Base-by-base conservation (phyloP, 352 stramenopile genomes). In the Globisporangium canariense region DNA sequence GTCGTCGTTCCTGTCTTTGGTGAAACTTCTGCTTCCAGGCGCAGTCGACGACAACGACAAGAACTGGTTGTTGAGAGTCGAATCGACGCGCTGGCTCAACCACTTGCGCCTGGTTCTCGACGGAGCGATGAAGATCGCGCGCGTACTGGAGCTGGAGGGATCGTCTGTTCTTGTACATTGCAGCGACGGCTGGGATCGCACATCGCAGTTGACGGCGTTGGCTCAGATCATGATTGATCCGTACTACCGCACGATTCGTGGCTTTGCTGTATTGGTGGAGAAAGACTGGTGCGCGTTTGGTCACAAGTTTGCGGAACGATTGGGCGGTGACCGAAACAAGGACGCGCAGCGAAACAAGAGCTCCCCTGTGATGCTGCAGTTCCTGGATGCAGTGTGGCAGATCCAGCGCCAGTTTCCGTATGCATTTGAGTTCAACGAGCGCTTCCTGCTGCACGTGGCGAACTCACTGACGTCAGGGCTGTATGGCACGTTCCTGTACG, bases 211-310 rank as follows among this genome's bases (percentile, higher is more conserved):
- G 11, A 84, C 75, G 45, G 76, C 79, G 49, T 65, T 96, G 6
- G 86, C 88, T 5, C 86, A 96, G 64, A 71, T 96, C 34, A 93
- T 96, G 79, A 90, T 96, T 22, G 88, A 96, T 66, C 88, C 88
- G 3, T 94, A 83, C 64, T 96, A 81, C 58, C 84, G 88, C n/a
- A 95, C 88, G 2, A 90, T 96, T 50, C 68, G 73, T n/a, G 88
- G 88, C 0, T 93, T 95, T 63, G 76, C 80, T 2, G 79, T 86
- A 20, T 62, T 96, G 4, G 78, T 95, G 4, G 88, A 96, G 59
- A 96, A 96, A 50, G 86, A 96, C 57, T 96, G 87, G 85, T 88
- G 80, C 32, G 74, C 82, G 16, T 96, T 95, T 74, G 88, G 88
- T 0, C 87, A 95, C 71, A 94, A 95, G 64, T 93, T 91, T 69